Conservation (phyloP, 2,329 filamentous ascomycete species). For the Domatiomyces catenatus region DNA sequence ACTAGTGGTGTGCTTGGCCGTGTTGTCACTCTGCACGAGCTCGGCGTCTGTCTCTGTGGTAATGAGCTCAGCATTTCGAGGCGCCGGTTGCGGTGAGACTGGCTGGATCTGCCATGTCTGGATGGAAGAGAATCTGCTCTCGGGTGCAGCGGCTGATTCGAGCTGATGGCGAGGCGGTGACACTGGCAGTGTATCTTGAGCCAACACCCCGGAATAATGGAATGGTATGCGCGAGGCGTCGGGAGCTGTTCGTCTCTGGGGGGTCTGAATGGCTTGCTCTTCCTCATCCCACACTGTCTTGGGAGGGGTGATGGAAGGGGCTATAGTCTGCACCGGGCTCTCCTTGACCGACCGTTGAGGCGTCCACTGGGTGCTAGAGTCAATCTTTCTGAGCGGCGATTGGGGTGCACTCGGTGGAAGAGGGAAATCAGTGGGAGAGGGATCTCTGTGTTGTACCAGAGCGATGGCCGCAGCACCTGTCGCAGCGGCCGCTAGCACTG, state of each 20-base stretch:
- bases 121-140: constrained; percentile 22
- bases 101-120: constrained; percentile 10
- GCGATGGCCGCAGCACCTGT: constrained; percentile 4
- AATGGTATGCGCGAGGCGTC: constrained; percentile 6
- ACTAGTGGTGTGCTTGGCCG: constrained; percentile 15
- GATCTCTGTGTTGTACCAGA: constrained; percentile 6
- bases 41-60: neutral
- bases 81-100: neutral
- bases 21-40: neutral
- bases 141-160: constrained; percentile 3
- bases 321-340: constrained; percentile 19
- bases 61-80: neutral
- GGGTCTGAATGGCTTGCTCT: constrained; percentile 25
- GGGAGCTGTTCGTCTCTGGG: neutral
- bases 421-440: constrained; percentile 13
- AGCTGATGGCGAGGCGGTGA: constrained; percentile 1
- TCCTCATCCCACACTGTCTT: constrained; percentile 28
- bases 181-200: constrained; percentile 11
- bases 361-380: constrained; percentile 29
- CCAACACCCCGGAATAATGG: constrained; percentile 21
- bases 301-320: constrained; percentile 23
- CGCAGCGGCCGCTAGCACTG: neutral
- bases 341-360: constrained; percentile 24
- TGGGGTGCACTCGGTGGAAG: constrained; percentile 14
- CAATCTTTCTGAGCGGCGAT: constrained; percentile 20